These are phyloP conservation scores for Paraphoma chrysanthemicola DNA, from an alignment of 2,329 filamentous ascomycete genomes.

Conservation along the genomic window DNA sequence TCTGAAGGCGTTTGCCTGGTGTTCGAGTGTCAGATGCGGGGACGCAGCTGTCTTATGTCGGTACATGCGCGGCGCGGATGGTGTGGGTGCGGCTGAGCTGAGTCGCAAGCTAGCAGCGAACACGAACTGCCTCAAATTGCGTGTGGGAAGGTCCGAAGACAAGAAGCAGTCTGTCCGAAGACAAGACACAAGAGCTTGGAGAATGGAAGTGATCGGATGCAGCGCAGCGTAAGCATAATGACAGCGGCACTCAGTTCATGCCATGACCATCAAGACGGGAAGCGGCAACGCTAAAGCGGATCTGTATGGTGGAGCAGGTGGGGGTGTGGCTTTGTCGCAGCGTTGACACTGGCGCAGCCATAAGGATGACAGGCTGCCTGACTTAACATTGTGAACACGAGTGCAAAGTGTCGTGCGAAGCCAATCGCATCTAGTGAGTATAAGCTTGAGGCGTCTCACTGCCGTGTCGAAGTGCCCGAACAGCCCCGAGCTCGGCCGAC, in stretches of 20 bases:
- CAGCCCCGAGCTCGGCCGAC: not conserved
- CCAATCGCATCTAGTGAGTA: not conserved
- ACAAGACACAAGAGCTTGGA: not conserved
- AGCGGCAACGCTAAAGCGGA: conserved; percentile 20
- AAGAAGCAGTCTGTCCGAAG: not conserved
- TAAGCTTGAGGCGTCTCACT: not conserved
- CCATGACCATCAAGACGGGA: conserved; percentile 19
- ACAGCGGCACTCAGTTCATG: conserved; percentile 1
- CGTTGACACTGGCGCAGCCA: not conserved
- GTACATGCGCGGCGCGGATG: conserved; percentile 7
- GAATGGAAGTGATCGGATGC: not conserved
- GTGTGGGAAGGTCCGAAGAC: not conserved
- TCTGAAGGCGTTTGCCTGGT: not conserved
- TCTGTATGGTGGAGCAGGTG: not conserved
- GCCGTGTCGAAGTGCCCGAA: not conserved
- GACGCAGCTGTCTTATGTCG: conserved; percentile 8
- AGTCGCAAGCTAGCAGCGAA: conserved; percentile 1
- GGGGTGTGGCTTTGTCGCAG: conserved; percentile 4
- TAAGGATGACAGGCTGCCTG: not conserved
- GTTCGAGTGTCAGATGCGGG: not conserved
- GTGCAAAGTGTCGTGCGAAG: not conserved
- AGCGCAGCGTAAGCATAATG: not conserved
- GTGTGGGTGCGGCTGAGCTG: conserved; percentile 14
- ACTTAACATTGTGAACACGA: not conserved
- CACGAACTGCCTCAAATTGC: not conserved